Percentiles rank a stretch among this genome's conserved stretches.
Evolutionary conservation across 2,329 filamentous ascomycete species (phyloP).

Genomic region (Diatrype stigma): DNA sequence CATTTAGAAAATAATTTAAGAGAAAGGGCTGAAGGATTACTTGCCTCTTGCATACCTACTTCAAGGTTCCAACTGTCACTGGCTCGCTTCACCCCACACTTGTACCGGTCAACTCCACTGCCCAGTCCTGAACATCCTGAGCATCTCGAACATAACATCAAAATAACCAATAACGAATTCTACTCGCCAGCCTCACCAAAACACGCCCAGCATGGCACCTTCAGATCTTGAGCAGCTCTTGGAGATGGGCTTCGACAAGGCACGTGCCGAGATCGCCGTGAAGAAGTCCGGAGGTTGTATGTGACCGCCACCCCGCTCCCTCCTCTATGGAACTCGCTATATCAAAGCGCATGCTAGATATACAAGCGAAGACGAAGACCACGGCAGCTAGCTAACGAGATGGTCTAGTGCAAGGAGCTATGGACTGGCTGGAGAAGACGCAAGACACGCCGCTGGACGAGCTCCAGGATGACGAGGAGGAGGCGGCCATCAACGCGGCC

Average conservation of each 20-base stretch:
- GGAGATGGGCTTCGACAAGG: constrained; percentile 78
- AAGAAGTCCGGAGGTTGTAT: constrained; percentile 76
- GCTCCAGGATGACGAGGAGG: constrained; percentile 56
- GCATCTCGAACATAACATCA: no score
- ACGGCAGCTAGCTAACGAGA: constrained; percentile 13
- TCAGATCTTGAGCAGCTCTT: constrained; percentile 58
- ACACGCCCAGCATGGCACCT: constrained; percentile 44
- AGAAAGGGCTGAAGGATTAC: no score
- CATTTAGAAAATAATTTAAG: no score
- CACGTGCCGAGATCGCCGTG: constrained; percentile 77
- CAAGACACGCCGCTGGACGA: constrained; percentile 84
- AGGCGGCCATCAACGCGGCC: constrained; percentile 47
- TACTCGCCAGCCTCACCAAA: no score
- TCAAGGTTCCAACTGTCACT: no score
- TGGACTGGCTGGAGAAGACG: constrained; percentile 93
- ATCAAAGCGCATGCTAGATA: constrained; percentile 4
- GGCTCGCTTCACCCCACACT: neutral
- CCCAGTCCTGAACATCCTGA: constrained; percentile 2
- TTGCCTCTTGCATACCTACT: no score
- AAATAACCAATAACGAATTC: no score
- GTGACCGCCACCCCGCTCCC: constrained; percentile 29
- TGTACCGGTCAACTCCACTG: constrained; percentile 3
- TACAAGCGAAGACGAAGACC: neutral
- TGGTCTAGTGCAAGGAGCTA: constrained; percentile 70
- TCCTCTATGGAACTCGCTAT: constrained; percentile 10